Base-by-base conservation (phyloP, 2,329 filamentous ascomycete genomes). In the Malbranchea zuffiana region DNA sequence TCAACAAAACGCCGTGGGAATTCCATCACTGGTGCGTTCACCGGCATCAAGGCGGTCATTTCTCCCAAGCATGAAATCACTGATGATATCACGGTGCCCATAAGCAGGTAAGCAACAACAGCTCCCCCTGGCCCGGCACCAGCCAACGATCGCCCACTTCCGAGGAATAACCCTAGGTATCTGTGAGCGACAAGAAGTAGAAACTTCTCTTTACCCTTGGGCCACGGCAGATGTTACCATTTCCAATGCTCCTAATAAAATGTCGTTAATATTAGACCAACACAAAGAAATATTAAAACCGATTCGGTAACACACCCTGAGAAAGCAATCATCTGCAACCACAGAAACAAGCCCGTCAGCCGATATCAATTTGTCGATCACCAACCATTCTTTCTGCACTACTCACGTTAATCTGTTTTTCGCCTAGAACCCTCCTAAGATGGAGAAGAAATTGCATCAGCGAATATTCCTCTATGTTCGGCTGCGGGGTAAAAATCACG, bases 1-100 rank as follows among this genome's bases (percentile, higher is more conserved):
- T 63, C 60, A 20, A 64, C 44, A 46, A 61, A 64, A 23, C 59
- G 50, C 17, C 55, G 47, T 18, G 55, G 53, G 39, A 63, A 63
- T 40, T 61, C 58, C 35, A 60, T 59, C 20, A 59, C 59, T 2
- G 60, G 54, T 11, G 59, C 59, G 24, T 59, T 60, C 8, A 63
- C 59, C 23, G 60, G 58, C 31, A 62, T 57, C 32, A 62, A 48
- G 2, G 60, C 60, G 10, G 59, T 59, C 59, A 61, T 62, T 44
- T 63, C 60, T 12, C 64, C 62, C 5, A 67, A 44, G 32, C 60
- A 65, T 8, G 61, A 61, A 6, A 64, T 61, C 3, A 63, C 60
- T 1, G 61, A 60, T 2, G 59, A 62, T 24, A 66, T 60, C 18
- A 66, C 56, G 3, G 57, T 61, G 16, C 62, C 63, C 49, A 65